Evolutionary conservation across 2,329 filamentous ascomycete species (phyloP).

Genomic region (Sordariomycetes sp.): DNA sequence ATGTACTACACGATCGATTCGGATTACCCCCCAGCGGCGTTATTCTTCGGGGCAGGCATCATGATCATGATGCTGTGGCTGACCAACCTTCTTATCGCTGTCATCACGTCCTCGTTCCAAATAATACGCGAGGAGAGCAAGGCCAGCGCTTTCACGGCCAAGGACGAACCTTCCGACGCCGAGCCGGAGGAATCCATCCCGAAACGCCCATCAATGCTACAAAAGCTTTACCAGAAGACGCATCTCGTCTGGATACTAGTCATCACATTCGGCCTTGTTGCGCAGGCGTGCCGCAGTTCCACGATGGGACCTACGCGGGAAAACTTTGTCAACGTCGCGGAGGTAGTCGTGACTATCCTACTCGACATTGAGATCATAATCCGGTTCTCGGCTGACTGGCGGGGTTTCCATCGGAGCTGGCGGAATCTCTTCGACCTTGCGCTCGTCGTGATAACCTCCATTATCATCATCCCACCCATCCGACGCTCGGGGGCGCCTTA

Average conservation of each 20-base stretch:
- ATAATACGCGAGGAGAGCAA: conserved; percentile 95
- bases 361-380: conserved; percentile 75
- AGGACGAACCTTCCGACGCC: conserved; percentile 34
- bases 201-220: conserved; percentile 36
- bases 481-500: conserved; percentile 62
- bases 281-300: conserved; percentile 67
- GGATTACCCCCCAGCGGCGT: conserved; percentile 75
- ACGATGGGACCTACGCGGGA: conserved; percentile 54
- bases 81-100: conserved; percentile 86
- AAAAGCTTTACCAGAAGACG: conserved; percentile 64
- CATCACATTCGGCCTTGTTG: conserved; percentile 71
- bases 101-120: conserved; percentile 97
- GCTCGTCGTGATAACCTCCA: conserved; percentile 68
- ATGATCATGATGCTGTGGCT: conserved; percentile 95
- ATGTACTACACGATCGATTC: conserved; percentile 91
- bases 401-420: conserved; percentile 62
- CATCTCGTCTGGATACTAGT: conserved; percentile 67
- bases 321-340: conserved; percentile 58
- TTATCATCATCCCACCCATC: conserved; percentile 80
- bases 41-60: conserved; percentile 66
- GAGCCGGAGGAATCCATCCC: conserved; percentile 16
- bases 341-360: conserved; percentile 66
- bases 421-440: conserved; percentile 72
- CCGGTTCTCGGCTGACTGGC: conserved; percentile 70
- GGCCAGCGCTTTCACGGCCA: conserved; percentile 80